These are phyloP conservation scores for Musa itinerans DNA, from an alignment of 176 grass and related monocot genomes.

Conservation along the genomic window DNA sequence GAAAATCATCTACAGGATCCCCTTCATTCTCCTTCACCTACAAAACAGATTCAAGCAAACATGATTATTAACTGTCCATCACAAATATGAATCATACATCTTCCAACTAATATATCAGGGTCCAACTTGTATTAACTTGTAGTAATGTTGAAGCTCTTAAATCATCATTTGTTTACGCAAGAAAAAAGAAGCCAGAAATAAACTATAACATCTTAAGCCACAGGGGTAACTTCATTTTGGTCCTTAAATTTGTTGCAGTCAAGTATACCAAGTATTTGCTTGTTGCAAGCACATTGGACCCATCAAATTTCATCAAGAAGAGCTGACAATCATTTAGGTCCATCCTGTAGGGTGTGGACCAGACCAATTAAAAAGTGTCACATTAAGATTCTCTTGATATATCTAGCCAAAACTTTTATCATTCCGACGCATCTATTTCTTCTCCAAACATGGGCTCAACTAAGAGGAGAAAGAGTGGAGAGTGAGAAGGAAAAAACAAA, in stretches of 20 bases:
- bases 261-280: neutral
- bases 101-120: neutral
- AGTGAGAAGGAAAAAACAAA: no score
- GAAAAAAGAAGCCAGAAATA: neutral
- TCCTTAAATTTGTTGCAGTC: neutral
- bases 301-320: neutral
- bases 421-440: no score
- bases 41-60: constrained; percentile 1
- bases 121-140: neutral
- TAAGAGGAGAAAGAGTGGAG: no score
- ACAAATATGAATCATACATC: neutral
- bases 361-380: no score
- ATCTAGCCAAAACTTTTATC: no score
- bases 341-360: neutral
- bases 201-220: neutral
- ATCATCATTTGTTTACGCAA: neutral
- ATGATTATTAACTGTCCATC: neutral
- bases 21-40: constrained; percentile 60
- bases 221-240: neutral
- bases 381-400: no score
- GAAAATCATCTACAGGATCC: constrained; percentile 36
- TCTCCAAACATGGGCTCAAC: no score
- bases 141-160: neutral
- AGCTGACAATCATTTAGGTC: neutral
- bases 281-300: neutral